Percentiles rank a stretch among this genome's conserved stretches.
Evolutionary conservation across 1,284 basidiomycete genomes (phyloP).

Genomic region (Microbotryomycetes sp.): DNA sequence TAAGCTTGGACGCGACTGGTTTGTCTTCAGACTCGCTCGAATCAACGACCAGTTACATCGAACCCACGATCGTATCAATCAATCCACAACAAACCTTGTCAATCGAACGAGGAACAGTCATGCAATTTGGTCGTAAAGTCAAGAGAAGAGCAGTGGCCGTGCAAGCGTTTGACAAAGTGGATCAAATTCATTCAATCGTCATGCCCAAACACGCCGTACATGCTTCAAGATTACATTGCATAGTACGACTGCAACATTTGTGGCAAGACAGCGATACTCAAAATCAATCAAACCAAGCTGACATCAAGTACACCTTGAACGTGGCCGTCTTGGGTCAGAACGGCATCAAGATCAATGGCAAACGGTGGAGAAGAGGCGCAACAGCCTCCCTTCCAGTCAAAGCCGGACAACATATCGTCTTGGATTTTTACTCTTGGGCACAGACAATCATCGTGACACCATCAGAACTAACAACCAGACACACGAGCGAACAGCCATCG

Average conservation of each 20-base stretch:
- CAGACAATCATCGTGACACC: conserved; percentile 7
- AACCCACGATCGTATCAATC: neutral
- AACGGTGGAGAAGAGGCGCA: conserved; percentile 7
- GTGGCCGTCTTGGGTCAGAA: conserved; percentile 27
- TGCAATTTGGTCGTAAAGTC: conserved; percentile 31
- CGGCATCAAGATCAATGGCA: conserved; percentile 30
- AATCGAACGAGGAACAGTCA: conserved; percentile 15
- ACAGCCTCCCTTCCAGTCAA: conserved; percentile 4
- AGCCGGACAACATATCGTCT: conserved; percentile 3
- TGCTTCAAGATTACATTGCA: conserved; percentile 29
- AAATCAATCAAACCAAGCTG: too few relatives aligned
- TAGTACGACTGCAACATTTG: conserved; percentile 7
- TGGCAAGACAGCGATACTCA: too few relatives aligned
- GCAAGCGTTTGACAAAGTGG: neutral
- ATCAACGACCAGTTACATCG: neutral
- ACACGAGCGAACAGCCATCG: neutral
- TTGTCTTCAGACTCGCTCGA: too few relatives aligned
- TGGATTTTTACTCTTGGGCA: conserved; percentile 28
- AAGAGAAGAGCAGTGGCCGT: conserved; percentile 11
- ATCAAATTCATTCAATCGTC: conserved; percentile 16
- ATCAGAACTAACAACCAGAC: conserved; percentile 5
- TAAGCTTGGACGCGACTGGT: neutral
- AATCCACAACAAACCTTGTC: neutral
- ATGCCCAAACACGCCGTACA: conserved; percentile 26
- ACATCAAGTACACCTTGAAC: conserved; percentile 5